Conservation (phyloP, 129 eudicot genomes). For the Artemisia annua region DNA sequence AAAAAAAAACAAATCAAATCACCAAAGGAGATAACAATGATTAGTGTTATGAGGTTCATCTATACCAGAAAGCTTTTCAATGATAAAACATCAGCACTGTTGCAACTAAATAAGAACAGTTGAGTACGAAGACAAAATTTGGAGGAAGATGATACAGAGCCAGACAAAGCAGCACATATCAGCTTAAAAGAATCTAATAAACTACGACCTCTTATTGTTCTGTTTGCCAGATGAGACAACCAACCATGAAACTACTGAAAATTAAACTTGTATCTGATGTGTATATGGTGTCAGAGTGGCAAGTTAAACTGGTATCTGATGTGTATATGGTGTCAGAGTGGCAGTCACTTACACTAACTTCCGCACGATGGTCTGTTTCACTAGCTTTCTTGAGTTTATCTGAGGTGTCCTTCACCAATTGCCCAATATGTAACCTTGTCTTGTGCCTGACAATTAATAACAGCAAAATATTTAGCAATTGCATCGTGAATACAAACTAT, state of each 20-base stretch:
- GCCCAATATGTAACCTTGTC: constrained; percentile 85
- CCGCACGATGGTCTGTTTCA: constrained; percentile 69
- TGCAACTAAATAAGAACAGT: no score
- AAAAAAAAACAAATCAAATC: not conserved
- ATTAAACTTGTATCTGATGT: not conserved
- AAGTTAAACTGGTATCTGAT: not conserved
- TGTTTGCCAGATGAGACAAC: not conserved
- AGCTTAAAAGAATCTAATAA: no score
- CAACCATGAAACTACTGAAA: not conserved
- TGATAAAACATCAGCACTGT: no score
- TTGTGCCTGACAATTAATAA: constrained; percentile 56
- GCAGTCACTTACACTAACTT: constrained; percentile 70
- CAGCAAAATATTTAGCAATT: constrained; percentile 1
- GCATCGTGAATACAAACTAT: not conserved
- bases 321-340: not conserved
- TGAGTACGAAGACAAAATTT: no score
- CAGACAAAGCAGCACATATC: no score
- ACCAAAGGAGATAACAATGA: not conserved
- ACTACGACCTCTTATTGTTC: no score
- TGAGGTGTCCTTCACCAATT: constrained; percentile 86
- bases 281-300: not conserved
- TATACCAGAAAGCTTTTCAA: not conserved
- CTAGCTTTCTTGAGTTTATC: constrained; percentile 96
- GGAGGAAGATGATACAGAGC: no score
- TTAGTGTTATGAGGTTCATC: not conserved